phyloP scores from a whole-genome alignment of 2,329 filamentous ascomycete species.

The Capronia coronata region DNA sequence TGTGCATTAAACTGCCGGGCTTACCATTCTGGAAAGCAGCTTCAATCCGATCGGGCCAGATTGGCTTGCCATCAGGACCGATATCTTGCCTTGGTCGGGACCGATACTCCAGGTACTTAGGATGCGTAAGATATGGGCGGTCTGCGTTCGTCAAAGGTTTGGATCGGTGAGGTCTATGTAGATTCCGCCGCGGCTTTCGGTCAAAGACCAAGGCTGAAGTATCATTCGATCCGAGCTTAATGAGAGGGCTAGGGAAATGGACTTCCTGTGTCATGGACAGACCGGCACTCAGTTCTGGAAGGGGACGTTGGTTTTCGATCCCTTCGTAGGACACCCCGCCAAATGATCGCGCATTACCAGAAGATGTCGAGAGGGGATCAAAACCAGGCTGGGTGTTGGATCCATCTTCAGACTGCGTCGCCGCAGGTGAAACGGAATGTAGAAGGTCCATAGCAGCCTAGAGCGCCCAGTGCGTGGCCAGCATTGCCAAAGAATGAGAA shows the following conservation, averaged over 20 bases:
- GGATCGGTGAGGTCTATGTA: conserved; percentile 1
- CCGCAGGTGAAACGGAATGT: conserved; percentile 12
- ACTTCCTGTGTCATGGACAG: not conserved
- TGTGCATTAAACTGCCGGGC: conserved; percentile 1
- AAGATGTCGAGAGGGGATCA: conserved; percentile 35
- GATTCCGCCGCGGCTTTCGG: conserved; percentile 2
- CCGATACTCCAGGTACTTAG: conserved; percentile 41
- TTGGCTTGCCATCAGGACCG: conserved; percentile 39
- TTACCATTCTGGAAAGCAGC: conserved; percentile 45
- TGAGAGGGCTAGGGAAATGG: conserved; percentile 16
- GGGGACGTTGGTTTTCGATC: conserved; percentile 24
- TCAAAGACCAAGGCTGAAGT: conserved; percentile 7
- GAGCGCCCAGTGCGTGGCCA: conserved; percentile 16
- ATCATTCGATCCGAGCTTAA: conserved; percentile 27
- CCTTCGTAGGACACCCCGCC: conserved; percentile 30
- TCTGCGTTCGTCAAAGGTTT: conserved; percentile 8
- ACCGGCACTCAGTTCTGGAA: not conserved
- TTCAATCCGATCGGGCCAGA: conserved; percentile 44
- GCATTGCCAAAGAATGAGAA: conserved; percentile 10
- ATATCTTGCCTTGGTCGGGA: conserved; percentile 39
- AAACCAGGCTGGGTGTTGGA: not conserved
- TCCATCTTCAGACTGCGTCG: conserved; percentile 3
- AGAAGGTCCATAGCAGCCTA: conserved; percentile 12
- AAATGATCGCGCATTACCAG: conserved; percentile 41
- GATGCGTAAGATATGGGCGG: conserved; percentile 23